Conservation (phyloP, 352 stramenopile genomes). For the Phytophthora sp. region DNA sequence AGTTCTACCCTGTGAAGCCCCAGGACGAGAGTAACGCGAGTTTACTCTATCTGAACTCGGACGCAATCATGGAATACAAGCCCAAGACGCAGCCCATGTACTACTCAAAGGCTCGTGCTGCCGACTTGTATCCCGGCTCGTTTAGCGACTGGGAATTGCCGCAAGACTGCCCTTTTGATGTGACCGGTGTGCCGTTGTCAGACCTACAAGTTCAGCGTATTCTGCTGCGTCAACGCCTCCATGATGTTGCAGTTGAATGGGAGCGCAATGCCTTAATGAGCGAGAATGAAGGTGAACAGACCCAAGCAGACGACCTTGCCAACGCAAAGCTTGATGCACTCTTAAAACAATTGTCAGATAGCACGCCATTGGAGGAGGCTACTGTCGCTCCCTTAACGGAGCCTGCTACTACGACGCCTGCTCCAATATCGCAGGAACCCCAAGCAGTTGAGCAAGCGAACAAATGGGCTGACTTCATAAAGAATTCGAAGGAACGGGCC, state of each 20-base stretch:
- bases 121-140: conserved; percentile 46
- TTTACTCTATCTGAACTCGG: conserved; percentile 59
- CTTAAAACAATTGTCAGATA: conserved; percentile 27
- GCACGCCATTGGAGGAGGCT: conserved; percentile 20
- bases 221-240: conserved; percentile 41
- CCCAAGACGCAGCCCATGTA: conserved; percentile 41
- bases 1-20: conserved; percentile 48
- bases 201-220: conserved; percentile 36
- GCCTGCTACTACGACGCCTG: neutral
- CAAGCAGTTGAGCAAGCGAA: conserved; percentile 12
- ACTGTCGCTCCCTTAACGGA: conserved; percentile 5
- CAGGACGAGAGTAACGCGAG: conserved; percentile 25
- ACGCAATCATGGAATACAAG: conserved; percentile 51
- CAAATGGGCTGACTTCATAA: conserved; percentile 27
- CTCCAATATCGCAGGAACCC: conserved; percentile 1
- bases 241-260: conserved; percentile 37
- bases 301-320: conserved; percentile 17
- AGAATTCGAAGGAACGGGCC: conserved; percentile 22
- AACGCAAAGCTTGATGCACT: conserved; percentile 30
- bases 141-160: conserved; percentile 40
- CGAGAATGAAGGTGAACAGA: conserved; percentile 29
- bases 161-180: conserved; percentile 50
- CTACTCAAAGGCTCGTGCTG: conserved; percentile 40
- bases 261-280: conserved; percentile 37
- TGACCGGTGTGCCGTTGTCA: conserved; percentile 38